Evolutionary conservation across 177 flowering plant genomes (phyloP), one percentile per base, ranked within the genome.

Genomic region (Vitis hybrid): DNA sequence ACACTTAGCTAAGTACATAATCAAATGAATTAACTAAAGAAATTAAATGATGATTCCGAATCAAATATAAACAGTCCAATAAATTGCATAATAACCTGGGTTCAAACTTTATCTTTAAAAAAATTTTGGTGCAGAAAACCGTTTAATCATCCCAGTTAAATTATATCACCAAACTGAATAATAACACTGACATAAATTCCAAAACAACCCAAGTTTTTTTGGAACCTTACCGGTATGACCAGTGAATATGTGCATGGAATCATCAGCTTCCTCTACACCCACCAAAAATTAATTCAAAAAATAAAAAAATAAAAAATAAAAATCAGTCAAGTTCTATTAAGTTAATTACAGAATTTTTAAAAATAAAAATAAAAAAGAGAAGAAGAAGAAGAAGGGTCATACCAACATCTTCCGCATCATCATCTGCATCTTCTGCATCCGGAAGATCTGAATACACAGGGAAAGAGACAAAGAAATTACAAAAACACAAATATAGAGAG

Each of bases 241-340:
- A 11, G 91, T 83, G 76, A 88, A 91, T 67, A 71, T 77, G 75
- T 88, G 94, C 72, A 86, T 17, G 2, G 92, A 89, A 75, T 89
- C 94, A 80, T 91, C 92, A 14, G 66, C 28, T 24, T 24, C 59
- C 13, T 82, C 89, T 82, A 82, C 10, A 67, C 2, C 22, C 54
- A 56, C 38, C 1, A 47, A 58, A 24, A 24, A 24, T 24, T 24
- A 24, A 2, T 24, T 24, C 28, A 24, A 24, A 24, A 2, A 24
- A 24, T 2, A 22, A 22, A 22, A 24, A 24, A 24, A 24, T 24
- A 3, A 24, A 24, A 24, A 24, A 24, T 24, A 0, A 24, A 3
- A 24, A 24, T 24, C 28, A 24, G 4, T 24, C 0, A 28, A 28
- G 4, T 28, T 28, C 0, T 28, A 28, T 28, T 28, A 28, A 28